These are phyloP conservation scores for Cylindrotheca fusiformis DNA, from an alignment of 108 stramenopile species.

Conservation along the genomic window DNA sequence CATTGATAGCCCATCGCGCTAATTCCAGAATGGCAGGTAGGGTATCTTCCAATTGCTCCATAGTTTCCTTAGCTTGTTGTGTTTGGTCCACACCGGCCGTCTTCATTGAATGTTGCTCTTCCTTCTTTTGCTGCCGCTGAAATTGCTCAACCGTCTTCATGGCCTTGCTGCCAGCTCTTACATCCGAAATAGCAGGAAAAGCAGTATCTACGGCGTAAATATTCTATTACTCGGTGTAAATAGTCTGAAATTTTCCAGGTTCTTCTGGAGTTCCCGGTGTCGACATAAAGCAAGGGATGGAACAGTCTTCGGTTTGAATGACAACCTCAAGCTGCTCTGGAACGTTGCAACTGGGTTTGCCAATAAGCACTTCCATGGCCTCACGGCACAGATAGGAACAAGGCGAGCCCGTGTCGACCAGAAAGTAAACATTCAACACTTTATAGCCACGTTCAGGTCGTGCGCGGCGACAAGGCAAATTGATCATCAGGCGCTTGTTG, in stretches of 20 bases:
- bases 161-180: conserved; percentile 68
- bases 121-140: conserved; percentile 40
- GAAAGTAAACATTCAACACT: conserved; percentile 14
- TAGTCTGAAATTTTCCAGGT: too few species aligned
- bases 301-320: too few species aligned
- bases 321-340: too few species aligned
- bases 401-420: conserved; percentile 20
- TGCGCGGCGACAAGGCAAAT: conserved; percentile 15
- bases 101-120: conserved; percentile 36
- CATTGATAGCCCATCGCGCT: conserved; percentile 87
- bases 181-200: conserved; percentile 71
- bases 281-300: too few species aligned
- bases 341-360: too few species aligned
- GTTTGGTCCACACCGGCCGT: conserved; percentile 35
- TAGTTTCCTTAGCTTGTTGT: conserved; percentile 60
- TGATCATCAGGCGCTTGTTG: conserved; percentile 18
- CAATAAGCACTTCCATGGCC: too few species aligned
- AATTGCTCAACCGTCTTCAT: conserved; percentile 72
- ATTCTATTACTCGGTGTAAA: too few species aligned
- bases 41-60: conserved; percentile 77
- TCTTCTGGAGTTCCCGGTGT: too few species aligned
- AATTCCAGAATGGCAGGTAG: conserved; percentile 80
- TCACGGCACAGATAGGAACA: too few species aligned
- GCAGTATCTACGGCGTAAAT: too few species aligned
- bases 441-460: not conserved